Evolutionary conservation across 441 rosid genomes (phyloP).

Genomic region (Pelargonium australe): DNA sequence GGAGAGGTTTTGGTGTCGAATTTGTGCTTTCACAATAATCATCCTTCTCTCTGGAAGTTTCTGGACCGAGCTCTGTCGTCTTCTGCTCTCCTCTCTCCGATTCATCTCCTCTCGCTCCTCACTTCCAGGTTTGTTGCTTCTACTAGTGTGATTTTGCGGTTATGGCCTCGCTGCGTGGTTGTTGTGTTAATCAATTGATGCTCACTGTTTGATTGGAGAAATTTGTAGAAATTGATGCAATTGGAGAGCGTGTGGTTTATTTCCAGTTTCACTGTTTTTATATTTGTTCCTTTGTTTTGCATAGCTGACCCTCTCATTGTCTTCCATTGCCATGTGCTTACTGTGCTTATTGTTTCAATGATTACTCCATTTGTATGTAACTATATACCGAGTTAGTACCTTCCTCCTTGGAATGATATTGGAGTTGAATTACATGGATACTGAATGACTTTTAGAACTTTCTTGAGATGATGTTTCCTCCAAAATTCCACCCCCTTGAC

Average conservation of each 20-base stretch:
- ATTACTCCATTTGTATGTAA: background rate
- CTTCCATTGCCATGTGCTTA: background rate
- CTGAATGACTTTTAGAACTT: background rate
- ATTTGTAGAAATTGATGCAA: background rate
- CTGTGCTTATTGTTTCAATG: background rate
- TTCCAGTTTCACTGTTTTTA: background rate
- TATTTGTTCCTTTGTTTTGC: background rate
- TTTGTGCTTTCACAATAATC: constrained; percentile 38
- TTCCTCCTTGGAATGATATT: background rate
- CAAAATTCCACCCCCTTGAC: background rate
- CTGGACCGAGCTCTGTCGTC: constrained; percentile 41
- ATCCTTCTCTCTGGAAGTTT: constrained; percentile 54
- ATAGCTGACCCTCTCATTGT: background rate
- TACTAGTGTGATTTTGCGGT: background rate
- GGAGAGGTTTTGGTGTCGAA: constrained; percentile 35
- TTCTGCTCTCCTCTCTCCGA: constrained; percentile 35
- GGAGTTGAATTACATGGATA: background rate
- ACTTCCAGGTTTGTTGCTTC: constrained; percentile 28
- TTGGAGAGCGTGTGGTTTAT: background rate
- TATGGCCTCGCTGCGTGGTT: no score
- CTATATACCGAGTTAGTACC: background rate
- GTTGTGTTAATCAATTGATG: background rate
- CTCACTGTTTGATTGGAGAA: background rate
- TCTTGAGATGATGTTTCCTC: background rate
- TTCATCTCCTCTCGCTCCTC: constrained; percentile 53